These are phyloP conservation scores for Fusarium setosum DNA, from an alignment of 2,329 filamentous ascomycete genomes.

Conservation along the genomic window DNA sequence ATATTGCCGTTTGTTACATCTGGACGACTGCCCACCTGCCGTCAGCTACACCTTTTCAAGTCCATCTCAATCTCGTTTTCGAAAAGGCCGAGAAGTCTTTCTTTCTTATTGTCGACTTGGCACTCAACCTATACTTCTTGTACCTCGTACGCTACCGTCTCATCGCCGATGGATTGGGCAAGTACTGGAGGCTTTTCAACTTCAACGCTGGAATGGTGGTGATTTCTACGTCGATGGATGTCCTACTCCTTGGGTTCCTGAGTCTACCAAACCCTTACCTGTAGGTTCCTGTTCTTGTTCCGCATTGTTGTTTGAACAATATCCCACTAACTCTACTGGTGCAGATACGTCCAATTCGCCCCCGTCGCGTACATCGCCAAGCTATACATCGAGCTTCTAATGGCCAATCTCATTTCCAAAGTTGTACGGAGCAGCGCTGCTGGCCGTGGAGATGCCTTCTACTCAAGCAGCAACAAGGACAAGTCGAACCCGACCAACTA, in stretches of 20 bases:
- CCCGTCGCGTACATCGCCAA: conserved; percentile 64
- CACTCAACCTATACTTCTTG: conserved; percentile 63
- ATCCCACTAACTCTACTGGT: conserved; percentile 18
- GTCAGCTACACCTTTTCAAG: conserved; percentile 6
- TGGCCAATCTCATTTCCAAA: conserved; percentile 62
- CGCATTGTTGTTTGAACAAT: conserved; percentile 11
- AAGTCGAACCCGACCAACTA: conserved; percentile 23
- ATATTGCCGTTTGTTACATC: conserved; percentile 53
- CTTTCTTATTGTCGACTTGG: conserved; percentile 60
- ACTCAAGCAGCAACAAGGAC: conserved; percentile 9
- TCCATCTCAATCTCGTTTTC: conserved; percentile 32
- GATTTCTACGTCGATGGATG: conserved; percentile 61
- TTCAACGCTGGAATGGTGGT: conserved; percentile 61
- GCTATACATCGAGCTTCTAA: conserved; percentile 64
- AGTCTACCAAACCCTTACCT: conserved; percentile 32
- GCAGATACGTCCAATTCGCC: conserved; percentile 58
- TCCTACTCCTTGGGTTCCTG: conserved; percentile 40
- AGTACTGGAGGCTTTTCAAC: conserved; percentile 61
- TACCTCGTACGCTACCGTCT: conserved; percentile 57
- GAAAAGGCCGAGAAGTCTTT: conserved; percentile 55
- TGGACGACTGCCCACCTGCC: conserved; percentile 53
- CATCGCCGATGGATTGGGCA: conserved; percentile 58
- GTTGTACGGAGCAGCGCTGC: conserved; percentile 35
- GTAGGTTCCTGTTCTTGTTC: conserved; percentile 9
- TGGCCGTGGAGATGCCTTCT: conserved; percentile 6